These are phyloP conservation scores for Staphylotrichum tortipilum DNA, from an alignment of 495 filamentous ascomycete genomes.

Conservation along the genomic window DNA sequence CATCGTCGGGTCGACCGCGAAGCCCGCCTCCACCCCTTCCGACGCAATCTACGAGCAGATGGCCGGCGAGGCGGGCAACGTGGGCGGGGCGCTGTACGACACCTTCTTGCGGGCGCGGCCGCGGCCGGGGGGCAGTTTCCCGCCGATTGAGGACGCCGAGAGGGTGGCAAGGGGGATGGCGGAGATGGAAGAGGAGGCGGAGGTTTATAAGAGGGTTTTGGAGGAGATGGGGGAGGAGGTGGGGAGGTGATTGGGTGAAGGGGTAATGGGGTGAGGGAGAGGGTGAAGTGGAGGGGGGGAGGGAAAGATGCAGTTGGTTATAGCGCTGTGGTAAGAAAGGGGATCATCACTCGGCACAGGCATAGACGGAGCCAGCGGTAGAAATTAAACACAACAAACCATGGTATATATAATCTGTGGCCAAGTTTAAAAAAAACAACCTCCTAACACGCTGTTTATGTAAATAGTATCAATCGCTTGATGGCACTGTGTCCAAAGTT, in stretches of 20 bases:
- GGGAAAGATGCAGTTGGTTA: too few relatives aligned
- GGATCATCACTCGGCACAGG: too few relatives aligned
- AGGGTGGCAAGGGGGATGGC: conserved; percentile 58
- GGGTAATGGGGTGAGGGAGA: background rate
- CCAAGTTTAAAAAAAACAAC: too few relatives aligned
- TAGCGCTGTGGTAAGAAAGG: too few relatives aligned
- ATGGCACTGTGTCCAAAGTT: too few relatives aligned
- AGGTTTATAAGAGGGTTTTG: conserved; percentile 44
- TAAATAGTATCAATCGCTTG: too few relatives aligned
- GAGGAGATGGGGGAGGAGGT: conserved; percentile 26
- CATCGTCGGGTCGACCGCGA: conserved; percentile 33
- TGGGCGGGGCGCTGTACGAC: conserved; percentile 54
- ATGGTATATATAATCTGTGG: too few relatives aligned
- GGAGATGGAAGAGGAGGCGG: conserved; percentile 77
- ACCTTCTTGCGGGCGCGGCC: conserved; percentile 18
- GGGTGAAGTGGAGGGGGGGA: background rate
- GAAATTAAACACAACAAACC: too few relatives aligned
- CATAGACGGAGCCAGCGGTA: too few relatives aligned
- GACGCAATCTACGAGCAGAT: conserved; percentile 69
- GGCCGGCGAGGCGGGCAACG: conserved; percentile 77
- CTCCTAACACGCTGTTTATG: too few relatives aligned
- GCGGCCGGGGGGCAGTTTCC: conserved; percentile 38
- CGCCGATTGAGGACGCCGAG: conserved; percentile 54
- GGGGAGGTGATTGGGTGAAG: conserved; percentile 8
- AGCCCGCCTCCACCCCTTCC: conserved; percentile 39